Percentiles rank a stretch among this genome's conserved stretches.
Evolutionary conservation across 108 stramenopile genomes (phyloP).

Genomic region (Pseudonitzschia pungens): DNA sequence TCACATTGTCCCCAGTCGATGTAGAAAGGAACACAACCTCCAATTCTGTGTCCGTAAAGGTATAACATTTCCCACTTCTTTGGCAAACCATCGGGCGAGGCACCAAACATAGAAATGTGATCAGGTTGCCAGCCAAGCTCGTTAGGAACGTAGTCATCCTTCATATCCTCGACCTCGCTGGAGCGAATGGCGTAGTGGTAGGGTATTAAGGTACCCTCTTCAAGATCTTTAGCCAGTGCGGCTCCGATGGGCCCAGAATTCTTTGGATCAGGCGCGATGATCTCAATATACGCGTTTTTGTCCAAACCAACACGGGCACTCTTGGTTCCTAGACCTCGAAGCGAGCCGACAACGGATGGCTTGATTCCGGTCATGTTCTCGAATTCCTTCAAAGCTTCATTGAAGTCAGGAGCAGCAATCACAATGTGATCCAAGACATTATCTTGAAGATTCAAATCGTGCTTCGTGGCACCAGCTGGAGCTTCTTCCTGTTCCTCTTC

Average conservation of each 20-base stretch:
- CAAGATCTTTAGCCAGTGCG: conserved; percentile 36
- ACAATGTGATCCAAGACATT: conserved; percentile 62
- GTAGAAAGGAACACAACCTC: conserved; percentile 51
- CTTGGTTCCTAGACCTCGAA: conserved; percentile 54
- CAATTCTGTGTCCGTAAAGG: conserved; percentile 56
- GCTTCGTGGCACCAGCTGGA: conserved; percentile 34
- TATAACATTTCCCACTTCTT: conserved; percentile 60
- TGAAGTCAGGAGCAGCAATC: conserved; percentile 49
- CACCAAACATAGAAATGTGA: conserved; percentile 58
- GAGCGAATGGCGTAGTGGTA: conserved; percentile 56
- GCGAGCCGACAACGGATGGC: conserved; percentile 47
- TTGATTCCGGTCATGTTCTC: conserved; percentile 50
- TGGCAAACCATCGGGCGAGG: conserved; percentile 47
- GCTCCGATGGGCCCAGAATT: conserved; percentile 51
- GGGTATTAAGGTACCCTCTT: conserved; percentile 43
- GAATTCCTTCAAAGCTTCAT: conserved; percentile 52
- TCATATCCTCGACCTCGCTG: conserved; percentile 41
- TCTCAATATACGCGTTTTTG: conserved; percentile 49
- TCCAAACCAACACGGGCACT: conserved; percentile 49
- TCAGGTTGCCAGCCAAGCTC: conserved; percentile 53
- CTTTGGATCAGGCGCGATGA: conserved; percentile 57
- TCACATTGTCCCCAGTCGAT: conserved; percentile 56
- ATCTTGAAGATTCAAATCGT: conserved; percentile 45
- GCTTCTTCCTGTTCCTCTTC: conserved; percentile 42
- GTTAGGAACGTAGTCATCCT: conserved; percentile 45